phyloP scores from a whole-genome alignment of 495 filamentous ascomycete species.

The Geopyxis carbonaria region DNA sequence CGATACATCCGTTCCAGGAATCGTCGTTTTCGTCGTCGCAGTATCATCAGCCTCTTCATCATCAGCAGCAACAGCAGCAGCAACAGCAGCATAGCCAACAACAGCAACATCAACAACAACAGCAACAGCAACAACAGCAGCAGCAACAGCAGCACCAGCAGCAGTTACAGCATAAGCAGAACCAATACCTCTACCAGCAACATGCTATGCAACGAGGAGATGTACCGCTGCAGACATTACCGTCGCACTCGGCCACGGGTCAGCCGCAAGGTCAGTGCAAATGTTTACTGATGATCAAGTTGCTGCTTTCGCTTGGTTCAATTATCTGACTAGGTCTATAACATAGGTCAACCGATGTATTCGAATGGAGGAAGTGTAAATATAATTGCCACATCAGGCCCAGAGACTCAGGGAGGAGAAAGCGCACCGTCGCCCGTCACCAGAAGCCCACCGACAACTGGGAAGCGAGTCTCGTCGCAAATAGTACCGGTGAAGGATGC shows the following conservation, averaged over 20 bases:
- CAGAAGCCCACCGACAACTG: constrained; percentile 54
- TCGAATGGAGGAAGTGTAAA: constrained; percentile 4
- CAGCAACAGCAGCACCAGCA: constrained; percentile 11
- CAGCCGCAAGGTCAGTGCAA: too few species aligned
- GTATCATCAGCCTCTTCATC: background rate
- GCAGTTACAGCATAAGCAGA: constrained; percentile 2
- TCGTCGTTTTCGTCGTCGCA: too few species aligned
- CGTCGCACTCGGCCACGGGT: constrained; percentile 7
- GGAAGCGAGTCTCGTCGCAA: too few species aligned
- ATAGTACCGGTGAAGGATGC: constrained; percentile 80
- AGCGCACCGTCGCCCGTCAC: constrained; percentile 15
- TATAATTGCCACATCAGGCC: background rate
- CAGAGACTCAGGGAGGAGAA: background rate
- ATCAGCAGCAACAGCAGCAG: constrained; percentile 3
- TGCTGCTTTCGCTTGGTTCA: too few species aligned
- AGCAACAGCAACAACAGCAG: constrained; percentile 8
- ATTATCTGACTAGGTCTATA: too few species aligned
- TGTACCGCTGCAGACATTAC: constrained; percentile 17
- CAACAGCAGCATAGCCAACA: constrained; percentile 2
- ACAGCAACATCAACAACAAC: constrained; percentile 4
- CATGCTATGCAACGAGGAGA: constrained; percentile 11
- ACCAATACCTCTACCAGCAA: constrained; percentile 14
- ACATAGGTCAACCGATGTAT: constrained; percentile 7
- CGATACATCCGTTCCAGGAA: too few species aligned
- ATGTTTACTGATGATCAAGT: too few species aligned